phyloP scores from a whole-genome alignment of 2,329 filamentous ascomycete genomes.

The Nothophaeocryptopus gaeumannii region DNA sequence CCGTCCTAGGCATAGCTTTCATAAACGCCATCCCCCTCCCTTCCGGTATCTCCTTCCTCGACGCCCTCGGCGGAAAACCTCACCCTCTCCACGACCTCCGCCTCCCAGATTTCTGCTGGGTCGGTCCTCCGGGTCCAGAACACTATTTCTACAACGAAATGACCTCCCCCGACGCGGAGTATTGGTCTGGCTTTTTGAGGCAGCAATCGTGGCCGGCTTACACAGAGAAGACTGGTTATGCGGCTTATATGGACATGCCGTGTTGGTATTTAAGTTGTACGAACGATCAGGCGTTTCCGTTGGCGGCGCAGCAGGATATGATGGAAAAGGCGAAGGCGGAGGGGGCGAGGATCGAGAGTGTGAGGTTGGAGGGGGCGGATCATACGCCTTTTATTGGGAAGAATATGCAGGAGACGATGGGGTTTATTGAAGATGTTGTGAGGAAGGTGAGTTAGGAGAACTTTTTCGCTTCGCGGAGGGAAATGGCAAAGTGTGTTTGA shows the following conservation, averaged over 20 bases:
- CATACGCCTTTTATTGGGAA: conserved; percentile 15
- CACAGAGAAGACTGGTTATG: conserved; percentile 8
- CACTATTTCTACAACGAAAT: conserved; percentile 41
- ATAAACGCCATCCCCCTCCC: conserved; percentile 11
- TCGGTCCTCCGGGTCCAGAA: conserved; percentile 5
- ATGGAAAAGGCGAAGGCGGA: neutral
- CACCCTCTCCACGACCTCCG: conserved; percentile 9
- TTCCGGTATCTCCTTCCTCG: conserved; percentile 9
- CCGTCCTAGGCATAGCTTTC: conserved; percentile 18
- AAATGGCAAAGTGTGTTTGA: too few species aligned
- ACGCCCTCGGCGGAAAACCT: conserved; percentile 10
- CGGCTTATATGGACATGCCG: conserved; percentile 8
- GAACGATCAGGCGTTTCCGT: conserved; percentile 9
- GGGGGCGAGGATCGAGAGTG: neutral
- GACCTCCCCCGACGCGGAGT: conserved; percentile 20
- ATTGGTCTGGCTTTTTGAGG: conserved; percentile 16
- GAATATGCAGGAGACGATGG: conserved; percentile 9
- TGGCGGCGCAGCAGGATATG: conserved; percentile 2
- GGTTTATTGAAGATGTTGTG: conserved; percentile 4
- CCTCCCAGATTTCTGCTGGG: conserved; percentile 1
- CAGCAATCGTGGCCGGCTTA: conserved; percentile 10
- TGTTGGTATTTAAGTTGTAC: conserved; percentile 6
- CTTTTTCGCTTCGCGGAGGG: too few species aligned
- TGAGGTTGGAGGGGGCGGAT: conserved; percentile 3
- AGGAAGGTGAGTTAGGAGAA: too few species aligned